phyloP scores from a whole-genome alignment of 225 moss, liverwort and hornwort genomes.

The Pseudisothecium myosuroides region DNA sequence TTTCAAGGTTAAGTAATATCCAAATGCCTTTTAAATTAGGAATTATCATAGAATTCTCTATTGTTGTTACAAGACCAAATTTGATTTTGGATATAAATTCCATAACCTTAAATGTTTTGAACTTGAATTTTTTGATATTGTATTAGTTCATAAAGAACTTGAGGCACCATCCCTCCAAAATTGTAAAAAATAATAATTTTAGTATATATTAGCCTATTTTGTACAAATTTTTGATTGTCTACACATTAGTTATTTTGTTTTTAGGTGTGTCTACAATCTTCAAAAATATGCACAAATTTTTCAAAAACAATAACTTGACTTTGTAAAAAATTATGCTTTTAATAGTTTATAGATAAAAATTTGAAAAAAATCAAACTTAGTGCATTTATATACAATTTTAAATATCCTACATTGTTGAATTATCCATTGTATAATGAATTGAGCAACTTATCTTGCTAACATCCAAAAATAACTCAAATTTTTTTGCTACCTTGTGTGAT shows the following conservation, averaged over 20 bases:
- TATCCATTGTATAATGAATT: neutral
- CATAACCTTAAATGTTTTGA: neutral
- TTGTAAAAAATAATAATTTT: neutral
- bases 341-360: neutral
- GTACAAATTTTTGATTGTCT: neutral
- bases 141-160: neutral
- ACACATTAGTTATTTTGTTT: neutral
- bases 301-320: neutral
- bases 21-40: neutral
- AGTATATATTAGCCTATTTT: neutral
- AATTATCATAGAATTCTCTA: fast-evolving
- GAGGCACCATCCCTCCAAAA: neutral
- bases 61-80: neutral
- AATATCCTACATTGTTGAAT: neutral
- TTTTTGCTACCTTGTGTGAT: neutral
- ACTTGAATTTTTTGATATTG: neutral
- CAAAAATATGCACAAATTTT: neutral
- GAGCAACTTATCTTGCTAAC: neutral
- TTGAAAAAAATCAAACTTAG: neutral
- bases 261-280: neutral
- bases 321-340: neutral
- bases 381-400: neutral
- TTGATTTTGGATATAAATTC: neutral
- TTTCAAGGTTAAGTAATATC: neutral
- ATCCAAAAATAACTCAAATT: neutral